phyloP scores from a whole-genome alignment of 345 rosid species.

The Balakata baccata region DNA sequence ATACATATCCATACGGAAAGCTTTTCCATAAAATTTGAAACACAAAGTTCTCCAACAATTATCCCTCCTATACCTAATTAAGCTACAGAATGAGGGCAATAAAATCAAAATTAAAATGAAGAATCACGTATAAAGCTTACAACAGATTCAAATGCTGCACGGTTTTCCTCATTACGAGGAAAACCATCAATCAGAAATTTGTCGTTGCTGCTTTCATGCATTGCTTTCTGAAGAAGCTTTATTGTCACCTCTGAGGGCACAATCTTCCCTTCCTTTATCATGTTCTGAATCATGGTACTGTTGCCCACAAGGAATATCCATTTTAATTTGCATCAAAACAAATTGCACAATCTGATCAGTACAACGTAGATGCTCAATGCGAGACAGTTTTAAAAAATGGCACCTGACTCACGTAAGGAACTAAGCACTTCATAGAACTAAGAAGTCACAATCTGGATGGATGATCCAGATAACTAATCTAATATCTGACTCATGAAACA shows the following conservation, averaged over 20 bases:
- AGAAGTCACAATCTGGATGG: neutral
- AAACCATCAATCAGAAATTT: slow-evolving; percentile 33
- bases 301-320: neutral
- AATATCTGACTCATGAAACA: neutral
- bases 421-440: neutral
- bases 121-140: slow-evolving; percentile 12
- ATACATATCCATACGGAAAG: neutral
- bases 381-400: neutral
- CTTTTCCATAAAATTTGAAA: neutral
- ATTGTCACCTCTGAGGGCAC: slow-evolving; percentile 41
- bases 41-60: neutral
- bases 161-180: slow-evolving; percentile 35
- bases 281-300: slow-evolving; percentile 56
- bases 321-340: neutral
- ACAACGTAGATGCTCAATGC: neutral
- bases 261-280: slow-evolving; percentile 61
- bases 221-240: slow-evolving; percentile 34
- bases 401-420: neutral
- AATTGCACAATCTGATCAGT: slow-evolving; percentile 4
- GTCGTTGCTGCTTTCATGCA: slow-evolving; percentile 25
- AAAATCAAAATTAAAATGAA: neutral
- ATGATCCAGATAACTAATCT: too few species aligned
- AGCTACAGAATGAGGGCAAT: neutral
- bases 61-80: neutral
- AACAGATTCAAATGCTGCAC: slow-evolving; percentile 33